phyloP scores from a whole-genome alignment of 23 red algal genomes.

The Pyropia yezoensis region DNA sequence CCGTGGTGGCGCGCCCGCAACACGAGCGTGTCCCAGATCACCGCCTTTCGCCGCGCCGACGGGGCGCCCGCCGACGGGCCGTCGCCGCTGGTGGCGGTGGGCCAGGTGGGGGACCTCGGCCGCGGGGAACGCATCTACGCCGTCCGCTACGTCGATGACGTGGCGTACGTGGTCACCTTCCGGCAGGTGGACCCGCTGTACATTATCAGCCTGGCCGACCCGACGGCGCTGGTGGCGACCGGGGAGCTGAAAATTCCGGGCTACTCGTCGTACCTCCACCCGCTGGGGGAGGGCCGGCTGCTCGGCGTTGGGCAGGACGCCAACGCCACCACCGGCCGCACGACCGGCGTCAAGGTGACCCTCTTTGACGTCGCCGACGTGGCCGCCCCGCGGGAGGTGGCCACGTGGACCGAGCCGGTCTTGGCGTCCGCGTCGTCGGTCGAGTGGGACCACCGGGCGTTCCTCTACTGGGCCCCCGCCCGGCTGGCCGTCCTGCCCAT shows the following conservation, averaged over 20 bases:
- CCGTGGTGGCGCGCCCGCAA: slow-evolving; percentile 43
- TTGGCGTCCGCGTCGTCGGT: slow-evolving; percentile 9
- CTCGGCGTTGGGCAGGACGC: slow-evolving; percentile 52
- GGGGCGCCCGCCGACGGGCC: no score
- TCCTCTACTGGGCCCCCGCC: slow-evolving; percentile 38
- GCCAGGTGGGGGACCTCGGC: slow-evolving; percentile 40
- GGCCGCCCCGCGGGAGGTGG: slow-evolving; percentile 24
- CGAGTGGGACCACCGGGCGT: slow-evolving; percentile 56
- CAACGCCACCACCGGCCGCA: slow-evolving; percentile 5
- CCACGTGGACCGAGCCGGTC: slow-evolving; percentile 14
- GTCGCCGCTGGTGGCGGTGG: neutral
- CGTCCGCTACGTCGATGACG: slow-evolving; percentile 29
- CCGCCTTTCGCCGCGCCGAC: slow-evolving; percentile 11
- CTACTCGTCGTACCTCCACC: slow-evolving; percentile 41
- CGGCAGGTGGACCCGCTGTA: slow-evolving; percentile 41
- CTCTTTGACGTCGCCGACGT: slow-evolving; percentile 38
- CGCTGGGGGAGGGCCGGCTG: slow-evolving; percentile 17
- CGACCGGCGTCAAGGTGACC: slow-evolving; percentile 37
- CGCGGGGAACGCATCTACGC: slow-evolving; percentile 40
- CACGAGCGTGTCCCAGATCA: slow-evolving; percentile 40
- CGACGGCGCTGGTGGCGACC: slow-evolving; percentile 18
- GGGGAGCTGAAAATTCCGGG: slow-evolving; percentile 59
- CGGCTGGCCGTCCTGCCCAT: slow-evolving; percentile 29
- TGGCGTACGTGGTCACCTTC: slow-evolving; percentile 55
- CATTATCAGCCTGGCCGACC: slow-evolving; percentile 30